Percentiles rank a stretch among this genome's conserved stretches.
These are phyloP conservation scores for Candida mattraensis DNA, from an alignment of 805 yeast genomes.

Conservation along the genomic window DNA sequence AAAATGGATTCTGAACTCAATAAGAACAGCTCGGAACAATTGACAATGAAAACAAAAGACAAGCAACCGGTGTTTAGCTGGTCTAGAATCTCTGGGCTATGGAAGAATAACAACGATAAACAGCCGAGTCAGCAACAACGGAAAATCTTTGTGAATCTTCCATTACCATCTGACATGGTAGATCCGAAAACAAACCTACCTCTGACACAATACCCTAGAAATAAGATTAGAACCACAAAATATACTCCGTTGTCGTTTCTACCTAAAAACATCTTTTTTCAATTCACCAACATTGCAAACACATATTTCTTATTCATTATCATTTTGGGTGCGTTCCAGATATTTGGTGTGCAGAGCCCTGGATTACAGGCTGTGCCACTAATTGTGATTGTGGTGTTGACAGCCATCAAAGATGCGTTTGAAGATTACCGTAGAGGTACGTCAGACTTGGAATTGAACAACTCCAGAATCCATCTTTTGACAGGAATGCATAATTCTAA, in stretches of 20 bases:
- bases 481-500: slow-evolving; percentile 57
- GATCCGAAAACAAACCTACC: slow-evolving; percentile 54
- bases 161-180: slow-evolving; percentile 57
- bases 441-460: slow-evolving; percentile 68
- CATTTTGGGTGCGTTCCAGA: slow-evolving; percentile 59
- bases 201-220: slow-evolving; percentile 44
- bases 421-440: slow-evolving; percentile 70
- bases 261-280: slow-evolving; percentile 54
- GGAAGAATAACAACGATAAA: slow-evolving; percentile 4
- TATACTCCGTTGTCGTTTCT: slow-evolving; percentile 58
- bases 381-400: slow-evolving; percentile 71
- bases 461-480: slow-evolving; percentile 58
- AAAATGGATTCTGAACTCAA: no score
- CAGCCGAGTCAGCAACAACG: slow-evolving; percentile 30
- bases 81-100: slow-evolving; percentile 2
- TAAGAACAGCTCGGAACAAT: no score
- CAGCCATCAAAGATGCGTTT: slow-evolving; percentile 74
- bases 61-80: not conserved
- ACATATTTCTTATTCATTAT: slow-evolving; percentile 55
- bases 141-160: slow-evolving; percentile 55
- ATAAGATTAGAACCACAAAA: slow-evolving; percentile 62
- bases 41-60: not conserved
- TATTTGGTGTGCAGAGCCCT: slow-evolving; percentile 73
- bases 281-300: slow-evolving; percentile 61
- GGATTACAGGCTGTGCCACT: slow-evolving; percentile 79